phyloP scores from a whole-genome alignment of 345 rosid species.

The Sapria himalayana region DNA sequence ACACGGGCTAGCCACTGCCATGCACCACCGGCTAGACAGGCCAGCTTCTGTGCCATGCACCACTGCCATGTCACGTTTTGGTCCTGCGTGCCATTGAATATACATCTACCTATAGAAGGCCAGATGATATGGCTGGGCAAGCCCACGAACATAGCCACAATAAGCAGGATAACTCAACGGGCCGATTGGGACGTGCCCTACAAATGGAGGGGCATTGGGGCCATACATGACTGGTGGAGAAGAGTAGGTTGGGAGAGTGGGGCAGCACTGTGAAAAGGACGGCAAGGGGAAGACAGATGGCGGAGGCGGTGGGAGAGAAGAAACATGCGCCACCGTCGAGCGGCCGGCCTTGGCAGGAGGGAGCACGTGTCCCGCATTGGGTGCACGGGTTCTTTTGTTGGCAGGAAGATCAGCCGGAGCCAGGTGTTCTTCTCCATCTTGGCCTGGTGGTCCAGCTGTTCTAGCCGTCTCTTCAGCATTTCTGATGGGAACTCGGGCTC shows the following conservation, averaged over 20 bases:
- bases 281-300: conserved; percentile 64
- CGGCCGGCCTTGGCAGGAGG: conserved; percentile 99
- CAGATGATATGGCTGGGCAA: conserved; percentile 59
- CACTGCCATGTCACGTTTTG: too few relatives aligned
- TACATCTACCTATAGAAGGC: conserved; percentile 82
- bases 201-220: conserved; percentile 28
- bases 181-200: conserved; percentile 30
- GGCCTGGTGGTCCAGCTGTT: conserved; percentile 87
- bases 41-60: too few relatives aligned
- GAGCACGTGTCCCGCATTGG: conserved; percentile 89
- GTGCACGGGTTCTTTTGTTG: conserved; percentile 78
- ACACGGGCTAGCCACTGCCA: too few relatives aligned
- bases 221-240: conserved; percentile 52
- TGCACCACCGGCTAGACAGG: too few relatives aligned
- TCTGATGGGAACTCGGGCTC: conserved; percentile 68
- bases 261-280: conserved; percentile 42
- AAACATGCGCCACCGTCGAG: conserved; percentile 69
- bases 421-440: conserved; percentile 85
- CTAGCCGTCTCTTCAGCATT: conserved; percentile 91
- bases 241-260: conserved; percentile 36
- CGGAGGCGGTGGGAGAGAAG: conserved; percentile 71
- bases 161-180: conserved; percentile 44
- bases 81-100: too few relatives aligned
- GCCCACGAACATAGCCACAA: conserved; percentile 29
- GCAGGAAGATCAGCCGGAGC: conserved; percentile 69